Evolutionary conservation across 169 alveolate genomes (phyloP), one percentile per base, ranked within the genome.

Genomic region (Toxoplasma gondii): DNA sequence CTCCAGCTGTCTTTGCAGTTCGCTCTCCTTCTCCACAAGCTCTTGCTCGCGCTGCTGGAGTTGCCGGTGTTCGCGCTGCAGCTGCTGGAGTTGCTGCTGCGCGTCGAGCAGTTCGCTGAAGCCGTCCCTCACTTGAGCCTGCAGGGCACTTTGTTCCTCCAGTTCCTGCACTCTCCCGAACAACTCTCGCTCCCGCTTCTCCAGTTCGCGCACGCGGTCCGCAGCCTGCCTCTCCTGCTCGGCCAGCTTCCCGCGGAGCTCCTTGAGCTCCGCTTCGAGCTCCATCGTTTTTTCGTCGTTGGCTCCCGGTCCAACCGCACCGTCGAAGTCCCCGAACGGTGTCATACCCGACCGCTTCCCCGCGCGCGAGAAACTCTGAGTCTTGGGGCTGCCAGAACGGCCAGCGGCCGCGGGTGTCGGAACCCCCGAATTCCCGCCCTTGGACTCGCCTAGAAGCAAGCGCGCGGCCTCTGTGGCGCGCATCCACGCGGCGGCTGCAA

Each of bases 391-490:
- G 34, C 74, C 74, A 16, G 74, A 16, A 9, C 49, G 22, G 86
- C 10, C 86, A n/a, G 45, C 86, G 29, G 49, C 45, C 27, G 86
- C 39, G 39, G 45, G 45, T 17, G 86, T 36, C 86, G 86, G 86
- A 27, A 38, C 44, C 39, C 49, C 86, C 39, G 86, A 78, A 19
- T n/a, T n/a, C 39, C 86, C 49, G 45, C 39, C 49, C 44, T n/a
- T 19, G 86, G 86, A 45, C 39, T 78, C 45, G 45, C 39, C 49
- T 45, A 78, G 86, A 17, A 78, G 45, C 86, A 78, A 27, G 44
- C 86, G 86, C 44, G 86, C 86, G 22, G 86, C 86, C 86, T 78
- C 86, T n/a, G 86, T 78, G 44, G 86, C 86, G 27, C 45, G 22
- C 86, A 78, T 78, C 86, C 86, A 78, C 39, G 86, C 86, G 7